These are phyloP conservation scores for Dipteronia sinensis DNA, from an alignment of 345 rosid genomes.

Conservation along the genomic window DNA sequence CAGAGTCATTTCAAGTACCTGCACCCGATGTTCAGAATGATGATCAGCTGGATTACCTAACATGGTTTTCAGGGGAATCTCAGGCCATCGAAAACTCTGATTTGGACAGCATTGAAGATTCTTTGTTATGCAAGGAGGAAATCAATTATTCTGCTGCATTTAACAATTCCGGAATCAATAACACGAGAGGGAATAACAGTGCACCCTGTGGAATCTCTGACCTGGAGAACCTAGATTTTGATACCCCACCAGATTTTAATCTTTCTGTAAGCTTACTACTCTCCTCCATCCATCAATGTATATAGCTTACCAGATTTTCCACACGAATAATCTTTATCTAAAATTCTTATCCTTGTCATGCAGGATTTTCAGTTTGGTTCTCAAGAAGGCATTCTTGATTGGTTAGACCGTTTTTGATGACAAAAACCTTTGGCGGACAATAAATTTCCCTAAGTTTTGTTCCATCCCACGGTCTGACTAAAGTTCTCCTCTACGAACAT, in stretches of 20 bases:
- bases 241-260: conserved; percentile 69
- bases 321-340: neutral
- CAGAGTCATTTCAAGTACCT: conserved; percentile 32
- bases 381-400: conserved; percentile 67
- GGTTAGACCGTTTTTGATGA: conserved; percentile 66
- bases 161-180: conserved; percentile 34
- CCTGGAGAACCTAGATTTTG: conserved; percentile 70
- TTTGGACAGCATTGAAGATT: conserved; percentile 43
- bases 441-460: conserved; percentile 17
- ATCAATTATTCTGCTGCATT: conserved; percentile 36
- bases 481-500: conserved; percentile 15
- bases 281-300: conserved; percentile 1
- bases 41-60: conserved; percentile 23
- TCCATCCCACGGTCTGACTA: neutral
- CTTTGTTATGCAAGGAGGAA: conserved; percentile 57
- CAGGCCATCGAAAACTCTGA: conserved; percentile 49
- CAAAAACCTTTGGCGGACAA: neutral
- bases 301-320: neutral
- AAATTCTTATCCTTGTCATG: conserved; percentile 17
- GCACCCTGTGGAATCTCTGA: conserved; percentile 52
- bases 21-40: conserved; percentile 21
- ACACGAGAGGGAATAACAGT: conserved; percentile 24
- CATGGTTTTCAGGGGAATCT: conserved; percentile 75
- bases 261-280: conserved; percentile 54
- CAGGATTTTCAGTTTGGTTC: conserved; percentile 68